Base-by-base conservation (phyloP, 495 filamentous ascomycete genomes). In the Hapsidospora chrysogenum region DNA sequence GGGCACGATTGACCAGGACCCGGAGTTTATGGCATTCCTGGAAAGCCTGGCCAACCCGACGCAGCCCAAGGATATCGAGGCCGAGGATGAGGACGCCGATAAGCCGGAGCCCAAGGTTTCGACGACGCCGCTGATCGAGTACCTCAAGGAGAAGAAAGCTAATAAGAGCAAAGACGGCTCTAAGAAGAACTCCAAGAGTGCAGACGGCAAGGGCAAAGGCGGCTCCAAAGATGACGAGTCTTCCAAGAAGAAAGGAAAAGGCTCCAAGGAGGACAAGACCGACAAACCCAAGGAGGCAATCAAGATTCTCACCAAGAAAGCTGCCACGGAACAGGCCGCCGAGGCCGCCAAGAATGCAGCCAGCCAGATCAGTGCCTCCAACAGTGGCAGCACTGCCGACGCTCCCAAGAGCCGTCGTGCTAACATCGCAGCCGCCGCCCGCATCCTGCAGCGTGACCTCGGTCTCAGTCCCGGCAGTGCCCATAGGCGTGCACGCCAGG, bases 1-100 rank as follows among this genome's bases (percentile, higher is more conserved):
- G 51, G 89, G 92, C 29, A 92, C 83, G 4, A 95, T 97, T 39
- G 89, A 97, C 44, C 84, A 87, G 46, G 89, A 97, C 50, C 73
- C 78, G 0, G 89, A 96, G 38, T 96, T 96, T 43, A 92, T 93
- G 56, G 70, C 70, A 15, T 97, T 96, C 48, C 70, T 97, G 5
- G 81, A 92, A 52, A 76, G 71, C 32, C 67, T 94, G 7, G 89
- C 85, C 2, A 78, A 81, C 34, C 85, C 85, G 0, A 69, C 79
- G 19, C 56, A 50, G 3, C 29, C 56, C 11, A 67, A 62, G 23
- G 56, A 60, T 9, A 51, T 49, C 17, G 59, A 61, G 10, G 17
- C 50, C 3, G 41, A 58, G 6, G 58, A 69, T 2, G 76, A 78
- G 23, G 53, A 59, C 0, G 48, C 53, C 5, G 62, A 66, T 9